Evolutionary conservation across 371 early-diverging fungal genomes (phyloP), one percentile per base, ranked within the genome.

Genomic region (Rhizomucor miehei): DNA sequence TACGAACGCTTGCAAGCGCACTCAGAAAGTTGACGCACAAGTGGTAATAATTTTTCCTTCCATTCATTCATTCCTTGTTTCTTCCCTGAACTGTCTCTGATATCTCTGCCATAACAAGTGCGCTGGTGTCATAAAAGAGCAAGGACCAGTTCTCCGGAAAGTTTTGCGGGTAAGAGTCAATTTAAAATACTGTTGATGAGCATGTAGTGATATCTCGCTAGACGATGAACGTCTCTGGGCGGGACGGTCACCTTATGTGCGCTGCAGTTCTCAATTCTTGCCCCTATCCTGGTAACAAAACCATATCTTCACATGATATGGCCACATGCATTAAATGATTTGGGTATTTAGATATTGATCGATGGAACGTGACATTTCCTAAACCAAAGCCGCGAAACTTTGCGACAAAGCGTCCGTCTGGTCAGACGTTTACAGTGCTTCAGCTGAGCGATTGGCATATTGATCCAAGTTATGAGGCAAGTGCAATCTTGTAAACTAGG

Each of bases 361-460:
- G 51, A 1, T 75, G 67, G 68, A 62, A 61, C 20, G 54, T 84
- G 20, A 59, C 57, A 0, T 84, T 84, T 61, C 82, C 84, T 1
- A 79, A 77, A 53, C 59, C 72, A 20, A 76, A 67, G 36, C 82
- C 84, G 16, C 52, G 45, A 37, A 54, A 63, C 20, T 44, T 54
- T 16, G 54, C 56, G 6, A 20, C 35, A 13, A 59, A 56, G 3
- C 44, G 16, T 16, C 36, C 66, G 34, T 66, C 68, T 6, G 68
- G 66, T 9, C 47, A 66, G 17, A 70, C 59, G 23, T 59, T 82
- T n/a, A 77, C 69, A 35, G 75, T 82, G 2, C 56, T 84, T 11
- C 86, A 85, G 17, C 52, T 85, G 24, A 81, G 82, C 39, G 86
- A 85, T 66, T 82, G 82, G 82, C 85, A 85, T 55, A 68, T 82